These are phyloP conservation scores for Amanita molliuscula DNA, from an alignment of 768 basidiomycete genomes.

Conservation along the genomic window DNA sequence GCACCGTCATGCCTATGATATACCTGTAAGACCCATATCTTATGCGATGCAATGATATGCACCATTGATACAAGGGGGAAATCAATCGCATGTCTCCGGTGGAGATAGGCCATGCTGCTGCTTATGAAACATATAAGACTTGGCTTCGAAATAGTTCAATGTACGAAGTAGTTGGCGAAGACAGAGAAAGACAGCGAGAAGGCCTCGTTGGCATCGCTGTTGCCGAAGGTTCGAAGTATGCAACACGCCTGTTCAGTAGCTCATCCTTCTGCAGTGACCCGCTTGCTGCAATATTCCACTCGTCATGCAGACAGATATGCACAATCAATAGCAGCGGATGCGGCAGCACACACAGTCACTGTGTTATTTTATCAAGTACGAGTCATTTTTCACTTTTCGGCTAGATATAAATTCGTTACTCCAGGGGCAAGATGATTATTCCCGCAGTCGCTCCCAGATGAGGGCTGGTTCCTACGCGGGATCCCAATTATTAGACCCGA, in stretches of 20 bases:
- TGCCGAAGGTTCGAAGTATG: conserved; percentile 45
- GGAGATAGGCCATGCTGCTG: conserved; percentile 69
- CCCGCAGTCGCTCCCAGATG: background rate
- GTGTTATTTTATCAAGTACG: conserved; percentile 44
- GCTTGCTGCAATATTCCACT: conserved; percentile 41
- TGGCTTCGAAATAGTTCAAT: conserved; percentile 51
- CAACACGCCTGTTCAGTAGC: background rate
- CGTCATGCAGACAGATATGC: conserved; percentile 34
- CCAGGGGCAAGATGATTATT: conserved; percentile 18
- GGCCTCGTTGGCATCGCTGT: conserved; percentile 57
- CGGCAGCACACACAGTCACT: conserved; percentile 59
- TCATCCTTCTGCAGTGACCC: conserved; percentile 30
- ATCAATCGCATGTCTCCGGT: conserved; percentile 38
- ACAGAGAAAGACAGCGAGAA: conserved; percentile 54
- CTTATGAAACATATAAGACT: conserved; percentile 64
- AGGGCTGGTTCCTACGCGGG: conserved; percentile 12
- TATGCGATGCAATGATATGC: conserved; percentile 1
- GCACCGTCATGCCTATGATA: conserved; percentile 60
- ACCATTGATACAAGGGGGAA: conserved; percentile 30
- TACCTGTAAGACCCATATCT: conserved; percentile 28
- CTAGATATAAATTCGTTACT: conserved; percentile 17
- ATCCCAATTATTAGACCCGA: conserved; percentile 20
- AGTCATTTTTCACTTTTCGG: background rate
- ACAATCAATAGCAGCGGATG: conserved; percentile 43
- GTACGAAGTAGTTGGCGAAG: conserved; percentile 45